A percentile compares a stretch with the other conserved stretches of the same genome.
Evolutionary conservation across 768 basidiomycete genomes (phyloP).

Genomic region (Collybia sp.): DNA sequence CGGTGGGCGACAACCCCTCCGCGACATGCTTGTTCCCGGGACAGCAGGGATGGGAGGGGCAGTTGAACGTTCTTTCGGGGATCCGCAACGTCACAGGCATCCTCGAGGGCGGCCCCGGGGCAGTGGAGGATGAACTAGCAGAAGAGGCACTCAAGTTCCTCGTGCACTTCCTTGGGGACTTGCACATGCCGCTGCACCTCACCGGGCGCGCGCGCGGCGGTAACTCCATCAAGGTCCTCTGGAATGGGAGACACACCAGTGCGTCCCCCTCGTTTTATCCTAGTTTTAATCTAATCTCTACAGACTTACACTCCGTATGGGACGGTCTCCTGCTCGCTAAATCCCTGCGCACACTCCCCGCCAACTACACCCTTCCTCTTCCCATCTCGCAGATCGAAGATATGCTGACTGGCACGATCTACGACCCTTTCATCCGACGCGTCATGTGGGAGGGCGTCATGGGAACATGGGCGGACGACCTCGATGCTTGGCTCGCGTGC

Average conservation of each 20-base stretch:
- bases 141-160: slow-evolving; percentile 90
- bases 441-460: slow-evolving; percentile 84
- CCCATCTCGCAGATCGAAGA: slow-evolving; percentile 63
- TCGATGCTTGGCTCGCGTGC: slow-evolving; percentile 66
- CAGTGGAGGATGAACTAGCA: slow-evolving; percentile 29
- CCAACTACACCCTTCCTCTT: slow-evolving; percentile 75
- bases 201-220: slow-evolving; percentile 87
- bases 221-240: slow-evolving; percentile 72
- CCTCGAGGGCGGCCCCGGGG: slow-evolving; percentile 28
- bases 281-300: neutral
- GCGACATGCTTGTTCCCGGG: slow-evolving; percentile 78
- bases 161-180: slow-evolving; percentile 88
- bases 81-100: slow-evolving; percentile 73
- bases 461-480: slow-evolving; percentile 57
- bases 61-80: slow-evolving; percentile 68
- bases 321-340: slow-evolving; percentile 80
- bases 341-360: slow-evolving; percentile 64
- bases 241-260: slow-evolving; percentile 72
- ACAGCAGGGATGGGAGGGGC: slow-evolving; percentile 64
- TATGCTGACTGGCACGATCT: slow-evolving; percentile 72
- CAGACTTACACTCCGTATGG: slow-evolving; percentile 87
- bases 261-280: slow-evolving; percentile 16
- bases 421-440: slow-evolving; percentile 83
- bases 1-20: slow-evolving; percentile 72
- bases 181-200: slow-evolving; percentile 93